Evolutionary conservation across 768 basidiomycete genomes (phyloP).

Genomic region (Leccinum subgranulosum): DNA sequence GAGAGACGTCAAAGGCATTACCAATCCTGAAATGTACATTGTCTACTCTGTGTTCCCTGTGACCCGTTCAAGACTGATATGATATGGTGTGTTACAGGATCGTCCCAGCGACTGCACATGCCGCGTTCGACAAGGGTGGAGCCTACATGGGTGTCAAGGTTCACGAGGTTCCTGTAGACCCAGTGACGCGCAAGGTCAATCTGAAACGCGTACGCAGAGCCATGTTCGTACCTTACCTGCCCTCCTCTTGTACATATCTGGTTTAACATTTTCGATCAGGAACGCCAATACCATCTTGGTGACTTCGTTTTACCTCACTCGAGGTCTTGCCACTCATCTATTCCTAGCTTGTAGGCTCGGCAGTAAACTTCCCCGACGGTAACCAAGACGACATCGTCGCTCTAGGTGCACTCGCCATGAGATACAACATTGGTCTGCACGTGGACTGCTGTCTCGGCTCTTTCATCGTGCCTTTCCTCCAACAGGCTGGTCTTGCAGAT

Average conservation of each 20-base stretch:
- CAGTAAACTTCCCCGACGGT: conserved; percentile 83
- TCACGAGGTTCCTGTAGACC: conserved; percentile 80
- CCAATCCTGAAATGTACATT: conserved; percentile 78
- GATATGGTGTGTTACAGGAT: conserved; percentile 47
- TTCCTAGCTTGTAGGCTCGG: conserved; percentile 75
- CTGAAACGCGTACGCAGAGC: conserved; percentile 76
- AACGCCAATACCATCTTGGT: conserved; percentile 90
- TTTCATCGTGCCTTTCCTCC: conserved; percentile 92
- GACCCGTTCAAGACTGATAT: not conserved
- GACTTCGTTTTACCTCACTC: conserved; percentile 3
- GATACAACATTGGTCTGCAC: conserved; percentile 80
- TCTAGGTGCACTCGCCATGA: conserved; percentile 70
- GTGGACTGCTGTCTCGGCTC: conserved; percentile 95
- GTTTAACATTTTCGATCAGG: conserved; percentile 36
- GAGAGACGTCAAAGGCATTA: conserved; percentile 77
- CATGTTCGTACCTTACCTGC: conserved; percentile 55
- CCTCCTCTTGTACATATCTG: not conserved
- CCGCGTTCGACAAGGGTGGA: conserved; percentile 93
- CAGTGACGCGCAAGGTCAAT: conserved; percentile 72
- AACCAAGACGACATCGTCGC: conserved; percentile 83
- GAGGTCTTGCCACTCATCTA: not conserved
- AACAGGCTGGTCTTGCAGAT: conserved; percentile 65
- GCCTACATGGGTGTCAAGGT: conserved; percentile 89
- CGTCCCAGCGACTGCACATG: conserved; percentile 81
- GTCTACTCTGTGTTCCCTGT: not conserved